Conservation (phyloP, 768 basidiomycete species). For the Artomyces pyxidatus region DNA sequence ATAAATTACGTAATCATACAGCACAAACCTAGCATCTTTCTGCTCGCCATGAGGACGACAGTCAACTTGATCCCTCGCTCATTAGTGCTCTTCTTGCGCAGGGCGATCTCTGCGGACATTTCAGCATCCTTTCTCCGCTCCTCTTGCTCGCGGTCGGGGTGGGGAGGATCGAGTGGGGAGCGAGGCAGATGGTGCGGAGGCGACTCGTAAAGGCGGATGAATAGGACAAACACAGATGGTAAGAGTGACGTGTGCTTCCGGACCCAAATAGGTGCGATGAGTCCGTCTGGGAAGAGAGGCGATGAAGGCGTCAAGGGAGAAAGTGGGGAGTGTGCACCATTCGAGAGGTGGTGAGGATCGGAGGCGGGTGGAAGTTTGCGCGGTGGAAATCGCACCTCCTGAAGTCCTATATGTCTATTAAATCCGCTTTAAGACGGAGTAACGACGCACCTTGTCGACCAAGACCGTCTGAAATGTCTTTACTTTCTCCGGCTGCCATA, state of each 20-base stretch:
- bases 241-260: constrained; percentile 89
- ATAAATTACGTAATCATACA: neutral
- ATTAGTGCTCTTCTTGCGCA: constrained; percentile 67
- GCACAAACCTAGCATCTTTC: constrained; percentile 72
- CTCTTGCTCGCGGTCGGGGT: constrained; percentile 48
- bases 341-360: constrained; percentile 42
- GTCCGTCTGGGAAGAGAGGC: constrained; percentile 87
- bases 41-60: constrained; percentile 85
- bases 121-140: constrained; percentile 70
- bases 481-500: constrained; percentile 67
- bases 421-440: too few species aligned
- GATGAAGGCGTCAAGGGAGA: constrained; percentile 86
- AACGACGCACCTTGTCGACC: constrained; percentile 58
- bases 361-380: constrained; percentile 60
- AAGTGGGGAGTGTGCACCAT: constrained; percentile 72
- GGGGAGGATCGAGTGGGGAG: constrained; percentile 48
- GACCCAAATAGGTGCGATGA: constrained; percentile 98
- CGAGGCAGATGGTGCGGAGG: constrained; percentile 31
- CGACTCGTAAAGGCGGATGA: constrained; percentile 74
- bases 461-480: constrained; percentile 77
- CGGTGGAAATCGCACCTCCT: constrained; percentile 79
- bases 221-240: constrained; percentile 90
- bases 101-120: constrained; percentile 71
- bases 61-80: constrained; percentile 93
- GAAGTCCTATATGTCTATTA: neutral